Conservation (phyloP, 352 stramenopile genomes). For the Globisporangium alternatum region DNA sequence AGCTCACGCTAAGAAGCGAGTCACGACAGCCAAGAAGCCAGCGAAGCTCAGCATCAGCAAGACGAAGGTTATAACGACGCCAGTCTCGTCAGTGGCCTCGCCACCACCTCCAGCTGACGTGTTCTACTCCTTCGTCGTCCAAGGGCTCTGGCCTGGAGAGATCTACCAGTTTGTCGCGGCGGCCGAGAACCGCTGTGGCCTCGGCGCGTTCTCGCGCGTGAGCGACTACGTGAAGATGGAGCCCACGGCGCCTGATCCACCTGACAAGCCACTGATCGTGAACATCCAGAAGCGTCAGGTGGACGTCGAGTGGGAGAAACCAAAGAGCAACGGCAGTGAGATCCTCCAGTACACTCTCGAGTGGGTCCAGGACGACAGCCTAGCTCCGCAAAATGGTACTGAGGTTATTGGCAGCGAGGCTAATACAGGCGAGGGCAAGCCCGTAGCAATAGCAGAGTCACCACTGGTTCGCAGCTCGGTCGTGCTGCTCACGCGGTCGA, state of each 20-base stretch:
- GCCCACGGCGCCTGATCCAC: slow-evolving; percentile 50
- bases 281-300: slow-evolving; percentile 37
- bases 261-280: slow-evolving; percentile 30
- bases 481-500: slow-evolving; percentile 44
- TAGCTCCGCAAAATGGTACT: not conserved
- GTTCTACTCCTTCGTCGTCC: slow-evolving; percentile 31
- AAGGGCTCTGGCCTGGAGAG: slow-evolving; percentile 56
- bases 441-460: not conserved
- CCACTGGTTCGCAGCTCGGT: slow-evolving; percentile 9
- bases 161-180: slow-evolving; percentile 77
- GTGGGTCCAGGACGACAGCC: slow-evolving; percentile 31
- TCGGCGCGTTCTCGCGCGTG: slow-evolving; percentile 55
- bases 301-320: slow-evolving; percentile 51
- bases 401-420: too few species aligned
- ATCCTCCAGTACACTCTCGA: slow-evolving; percentile 68
- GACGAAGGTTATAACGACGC: not conserved
- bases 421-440: not conserved
- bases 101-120: not conserved
- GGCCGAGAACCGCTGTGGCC: slow-evolving; percentile 61
- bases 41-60: not conserved
- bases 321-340: slow-evolving; percentile 63
- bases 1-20: not conserved
- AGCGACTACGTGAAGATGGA: slow-evolving; percentile 78
- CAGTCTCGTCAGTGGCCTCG: not conserved
- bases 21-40: not conserved